Percentiles rank a stretch among this genome's conserved stretches.
phyloP scores from a whole-genome alignment of 257 asterid genomes.

The Cinchona pubescens region DNA sequence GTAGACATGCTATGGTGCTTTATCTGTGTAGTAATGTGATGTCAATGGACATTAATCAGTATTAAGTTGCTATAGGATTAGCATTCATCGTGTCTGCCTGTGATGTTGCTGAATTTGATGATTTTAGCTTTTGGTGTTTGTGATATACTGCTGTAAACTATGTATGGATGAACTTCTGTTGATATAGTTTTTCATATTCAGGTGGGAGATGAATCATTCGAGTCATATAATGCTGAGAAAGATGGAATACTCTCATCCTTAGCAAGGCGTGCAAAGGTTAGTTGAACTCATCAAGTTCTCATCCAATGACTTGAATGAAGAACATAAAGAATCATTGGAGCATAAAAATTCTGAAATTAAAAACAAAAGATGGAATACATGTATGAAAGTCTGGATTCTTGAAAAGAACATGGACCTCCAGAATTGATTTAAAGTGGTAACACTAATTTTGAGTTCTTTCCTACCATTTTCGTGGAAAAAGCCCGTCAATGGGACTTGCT shows the following conservation, averaged over 20 bases:
- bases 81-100: neutral
- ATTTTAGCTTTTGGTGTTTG: neutral
- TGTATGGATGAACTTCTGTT: slow-evolving; percentile 1
- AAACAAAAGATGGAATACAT: neutral
- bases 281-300: slow-evolving; percentile 20
- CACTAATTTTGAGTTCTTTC: neutral
- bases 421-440: neutral
- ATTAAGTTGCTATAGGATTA: neutral
- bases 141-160: neutral
- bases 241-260: slow-evolving; percentile 80
- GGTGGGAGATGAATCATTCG: slow-evolving; percentile 95
- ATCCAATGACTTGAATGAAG: neutral
- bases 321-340: neutral
- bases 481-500: too few relatives aligned
- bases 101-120: neutral
- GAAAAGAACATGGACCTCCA: neutral
- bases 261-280: slow-evolving; percentile 89
- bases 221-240: slow-evolving; percentile 73
- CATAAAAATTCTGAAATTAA: neutral
- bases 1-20: neutral
- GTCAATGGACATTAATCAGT: neutral
- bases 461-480: neutral
- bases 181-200: slow-evolving; percentile 36
- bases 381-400: neutral
- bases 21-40: neutral